Base-by-base conservation (phyloP, 2,329 filamentous ascomycete species). In the Botrytis deweyae region DNA sequence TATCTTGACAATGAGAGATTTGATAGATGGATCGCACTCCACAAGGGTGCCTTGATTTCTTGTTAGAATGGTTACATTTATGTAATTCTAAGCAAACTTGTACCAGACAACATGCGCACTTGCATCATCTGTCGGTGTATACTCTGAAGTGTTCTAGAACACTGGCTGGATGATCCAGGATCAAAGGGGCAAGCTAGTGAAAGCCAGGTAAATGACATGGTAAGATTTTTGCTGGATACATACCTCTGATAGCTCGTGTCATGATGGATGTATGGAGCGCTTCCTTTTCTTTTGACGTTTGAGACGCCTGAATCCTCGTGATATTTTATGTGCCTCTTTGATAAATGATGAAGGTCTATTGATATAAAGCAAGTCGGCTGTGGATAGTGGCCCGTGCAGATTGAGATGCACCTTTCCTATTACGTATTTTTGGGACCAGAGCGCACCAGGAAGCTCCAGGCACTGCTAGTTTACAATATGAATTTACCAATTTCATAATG, bases 11-110 rank as follows among this genome's bases (percentile, higher is more conserved):
- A 95, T 91, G 85, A 95, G 94, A 76, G 93, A 92, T 83, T 94
- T 95, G 87, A 95, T 94, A 63, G 92, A 93, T n/a, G 93, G 91
- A 81, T 95, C 93, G 83, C 92, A 94, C 82, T 94, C 89, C 82
- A 95, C 90, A 76, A 95, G 87, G 42, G 93, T 90, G 76, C 92
- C 92, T 87, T 67, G 22, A 20, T 49, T 49, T 59, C 9, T 18
- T 61, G 61, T 72, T 40, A 72, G 59, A 40, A 46, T 12, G 4
- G 44, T 20, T 58, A 16, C n/a, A 16, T 20, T 6, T 25, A n/a
- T 22, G n/a, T 22, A 14, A 40, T 33, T 25, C 20, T 7, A 29
- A 49, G 20, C 16, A 42, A 18, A 42, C n/a, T 36, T 42, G n/a
- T 46, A 22, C 36, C 38, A 58, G 68, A 20, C 40, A 55, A 52